phyloP scores from a whole-genome alignment of 2,329 filamentous ascomycete genomes.

The Fusarium tanahbumbuense region DNA sequence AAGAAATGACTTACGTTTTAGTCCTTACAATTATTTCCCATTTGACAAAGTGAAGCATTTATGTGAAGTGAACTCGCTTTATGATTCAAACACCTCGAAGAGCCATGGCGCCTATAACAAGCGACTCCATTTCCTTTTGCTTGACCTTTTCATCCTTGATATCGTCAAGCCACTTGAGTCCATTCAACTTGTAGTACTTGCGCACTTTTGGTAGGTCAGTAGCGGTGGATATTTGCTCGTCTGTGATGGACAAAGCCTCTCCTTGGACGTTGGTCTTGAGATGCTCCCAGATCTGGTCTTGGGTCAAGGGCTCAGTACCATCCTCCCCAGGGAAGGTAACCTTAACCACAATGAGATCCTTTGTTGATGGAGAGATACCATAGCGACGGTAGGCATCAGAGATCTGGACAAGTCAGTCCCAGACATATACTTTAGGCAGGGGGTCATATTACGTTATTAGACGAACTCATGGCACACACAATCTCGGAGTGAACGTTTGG shows the following conservation, averaged over 20 bases:
- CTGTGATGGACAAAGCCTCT: slow-evolving; percentile 66
- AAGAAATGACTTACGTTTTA: slow-evolving; percentile 47
- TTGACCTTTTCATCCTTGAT: slow-evolving; percentile 58
- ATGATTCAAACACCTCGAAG: slow-evolving; percentile 53
- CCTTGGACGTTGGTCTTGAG: slow-evolving; percentile 73
- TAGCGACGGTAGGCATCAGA: slow-evolving; percentile 91
- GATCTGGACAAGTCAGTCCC: slow-evolving; percentile 69
- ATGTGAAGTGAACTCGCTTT: neutral
- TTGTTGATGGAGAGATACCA: slow-evolving; percentile 79
- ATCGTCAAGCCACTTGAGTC: slow-evolving; percentile 62
- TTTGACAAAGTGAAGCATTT: neutral
- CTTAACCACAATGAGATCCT: slow-evolving; percentile 83
- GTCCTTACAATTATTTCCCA: slow-evolving; percentile 14
- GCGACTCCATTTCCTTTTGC: slow-evolving; percentile 71
- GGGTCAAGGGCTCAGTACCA: slow-evolving; percentile 55
- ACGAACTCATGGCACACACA: slow-evolving; percentile 81
- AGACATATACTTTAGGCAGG: neutral
- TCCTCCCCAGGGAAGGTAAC: slow-evolving; percentile 66
- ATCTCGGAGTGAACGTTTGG: slow-evolving; percentile 91
- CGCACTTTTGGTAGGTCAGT: slow-evolving; percentile 77
- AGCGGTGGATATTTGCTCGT: slow-evolving; percentile 68
- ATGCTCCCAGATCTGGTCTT: slow-evolving; percentile 67
- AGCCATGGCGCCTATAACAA: slow-evolving; percentile 82
- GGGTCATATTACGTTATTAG: slow-evolving; percentile 74
- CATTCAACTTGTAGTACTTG: slow-evolving; percentile 88